These are phyloP conservation scores for Carnegiea gigantea DNA, from an alignment of 179 eudicot species.

Conservation along the genomic window DNA sequence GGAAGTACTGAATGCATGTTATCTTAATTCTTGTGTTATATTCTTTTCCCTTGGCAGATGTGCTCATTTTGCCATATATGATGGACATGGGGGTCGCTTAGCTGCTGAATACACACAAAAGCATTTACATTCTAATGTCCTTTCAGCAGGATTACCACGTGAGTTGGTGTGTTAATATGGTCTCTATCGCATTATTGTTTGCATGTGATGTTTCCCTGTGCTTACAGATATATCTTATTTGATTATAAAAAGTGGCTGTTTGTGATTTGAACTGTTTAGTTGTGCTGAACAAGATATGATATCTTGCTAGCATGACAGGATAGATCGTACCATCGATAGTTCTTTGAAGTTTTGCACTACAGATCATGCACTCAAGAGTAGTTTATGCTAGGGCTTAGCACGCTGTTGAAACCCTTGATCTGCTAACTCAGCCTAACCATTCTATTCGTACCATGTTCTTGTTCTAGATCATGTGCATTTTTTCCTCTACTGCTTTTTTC, in stretches of 20 bases:
- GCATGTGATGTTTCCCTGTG: slow-evolving; percentile 12
- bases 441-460: too few relatives aligned
- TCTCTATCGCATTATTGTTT: slow-evolving; percentile 29
- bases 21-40: neutral
- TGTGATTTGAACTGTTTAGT: neutral
- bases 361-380: neutral
- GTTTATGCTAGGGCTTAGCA: neutral
- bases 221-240: neutral
- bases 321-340: neutral
- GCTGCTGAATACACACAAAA: slow-evolving; percentile 83
- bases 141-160: slow-evolving; percentile 93
- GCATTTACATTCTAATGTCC: slow-evolving; percentile 65
- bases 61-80: slow-evolving; percentile 82
- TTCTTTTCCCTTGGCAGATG: slow-evolving; percentile 43
- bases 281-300: neutral
- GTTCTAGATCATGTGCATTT: too few relatives aligned
- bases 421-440: too few relatives aligned
- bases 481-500: neutral
- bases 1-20: neutral
- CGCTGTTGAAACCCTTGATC: neutral
- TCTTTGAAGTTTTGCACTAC: neutral
- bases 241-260: neutral
- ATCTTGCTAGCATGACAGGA: neutral
- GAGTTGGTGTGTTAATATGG: slow-evolving; percentile 91
- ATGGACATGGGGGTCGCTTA: slow-evolving; percentile 86